These are phyloP conservation scores for Strigomonas oncopelti DNA, from an alignment of 208 protist species.

Conservation along the genomic window DNA sequence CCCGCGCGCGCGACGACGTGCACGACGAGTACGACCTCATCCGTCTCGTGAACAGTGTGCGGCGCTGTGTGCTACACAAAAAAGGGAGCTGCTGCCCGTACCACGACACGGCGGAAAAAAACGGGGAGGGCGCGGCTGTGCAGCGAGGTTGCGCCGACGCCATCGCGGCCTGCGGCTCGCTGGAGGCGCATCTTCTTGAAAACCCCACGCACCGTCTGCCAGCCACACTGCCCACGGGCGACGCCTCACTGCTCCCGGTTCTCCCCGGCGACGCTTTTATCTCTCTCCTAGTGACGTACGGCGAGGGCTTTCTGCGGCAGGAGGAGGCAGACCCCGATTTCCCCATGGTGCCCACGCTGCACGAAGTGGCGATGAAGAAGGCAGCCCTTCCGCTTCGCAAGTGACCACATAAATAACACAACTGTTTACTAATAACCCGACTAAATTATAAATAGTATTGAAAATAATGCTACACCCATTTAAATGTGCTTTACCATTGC, in stretches of 20 bases:
- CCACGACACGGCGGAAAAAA: conserved; percentile 8
- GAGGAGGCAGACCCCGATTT: conserved; percentile 65
- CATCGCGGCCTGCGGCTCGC: conserved; percentile 11
- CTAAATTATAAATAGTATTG: too few relatives aligned
- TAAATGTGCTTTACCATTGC: too few relatives aligned
- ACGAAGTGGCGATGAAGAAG: conserved; percentile 21
- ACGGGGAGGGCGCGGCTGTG: not conserved
- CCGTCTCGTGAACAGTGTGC: conserved; percentile 68
- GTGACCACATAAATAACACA: too few relatives aligned
- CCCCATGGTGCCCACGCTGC: conserved; percentile 73
- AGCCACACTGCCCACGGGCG: conserved; percentile 23
- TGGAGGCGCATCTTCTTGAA: conserved; percentile 41
- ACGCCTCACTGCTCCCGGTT: conserved; percentile 53
- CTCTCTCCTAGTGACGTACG: conserved; percentile 57
- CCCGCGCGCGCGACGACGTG: conserved; percentile 37
- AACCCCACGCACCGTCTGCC: conserved; percentile 52
- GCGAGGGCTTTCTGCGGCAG: conserved; percentile 35
- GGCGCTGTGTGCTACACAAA: conserved; percentile 11
- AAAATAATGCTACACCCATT: too few relatives aligned
- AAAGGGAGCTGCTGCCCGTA: conserved; percentile 17
- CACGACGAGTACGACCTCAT: conserved; percentile 76
- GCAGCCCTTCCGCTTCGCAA: too few relatives aligned
- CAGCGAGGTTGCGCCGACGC: not conserved
- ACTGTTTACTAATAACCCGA: too few relatives aligned
- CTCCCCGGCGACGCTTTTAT: conserved; percentile 69